Evolutionary conservation across 257 asterid genomes (phyloP).

Genomic region (Solanum raphanifolium): DNA sequence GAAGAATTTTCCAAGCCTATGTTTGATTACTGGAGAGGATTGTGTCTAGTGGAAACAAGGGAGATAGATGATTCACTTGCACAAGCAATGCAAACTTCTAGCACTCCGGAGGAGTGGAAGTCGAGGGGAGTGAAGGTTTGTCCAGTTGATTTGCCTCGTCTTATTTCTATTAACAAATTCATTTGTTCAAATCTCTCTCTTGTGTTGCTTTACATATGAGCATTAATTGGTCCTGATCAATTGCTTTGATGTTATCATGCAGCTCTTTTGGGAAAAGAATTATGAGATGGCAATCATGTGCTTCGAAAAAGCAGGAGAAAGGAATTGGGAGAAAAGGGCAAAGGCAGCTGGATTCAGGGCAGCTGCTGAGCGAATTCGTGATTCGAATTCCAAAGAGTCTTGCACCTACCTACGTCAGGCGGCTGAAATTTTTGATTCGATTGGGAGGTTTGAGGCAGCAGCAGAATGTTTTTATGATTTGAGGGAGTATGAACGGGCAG

Average conservation of each 20-base stretch:
- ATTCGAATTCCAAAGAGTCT: conserved; percentile 28
- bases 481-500: conserved; percentile 51
- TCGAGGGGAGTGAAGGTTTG: conserved; percentile 43
- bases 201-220: not conserved
- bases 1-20: conserved; percentile 45
- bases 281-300: conserved; percentile 63
- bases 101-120: conserved; percentile 67
- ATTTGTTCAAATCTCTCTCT: not conserved
- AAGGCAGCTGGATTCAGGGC: conserved; percentile 49
- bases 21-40: conserved; percentile 50
- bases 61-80: conserved; percentile 45
- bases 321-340: conserved; percentile 43
- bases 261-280: conserved; percentile 59
- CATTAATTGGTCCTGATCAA: not conserved
- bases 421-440: conserved; percentile 51
- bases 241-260: not conserved
- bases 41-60: conserved; percentile 42
- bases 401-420: conserved; percentile 43
- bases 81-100: conserved; percentile 51
- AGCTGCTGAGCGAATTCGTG: conserved; percentile 28
- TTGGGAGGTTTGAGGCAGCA: conserved; percentile 40
- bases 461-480: conserved; percentile 55
- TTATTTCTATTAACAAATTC: not conserved
- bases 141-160: not conserved
- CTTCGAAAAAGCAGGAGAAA: conserved; percentile 60